Conservation (phyloP, 345 rosid species). For the Gossypioides kirkii region DNA sequence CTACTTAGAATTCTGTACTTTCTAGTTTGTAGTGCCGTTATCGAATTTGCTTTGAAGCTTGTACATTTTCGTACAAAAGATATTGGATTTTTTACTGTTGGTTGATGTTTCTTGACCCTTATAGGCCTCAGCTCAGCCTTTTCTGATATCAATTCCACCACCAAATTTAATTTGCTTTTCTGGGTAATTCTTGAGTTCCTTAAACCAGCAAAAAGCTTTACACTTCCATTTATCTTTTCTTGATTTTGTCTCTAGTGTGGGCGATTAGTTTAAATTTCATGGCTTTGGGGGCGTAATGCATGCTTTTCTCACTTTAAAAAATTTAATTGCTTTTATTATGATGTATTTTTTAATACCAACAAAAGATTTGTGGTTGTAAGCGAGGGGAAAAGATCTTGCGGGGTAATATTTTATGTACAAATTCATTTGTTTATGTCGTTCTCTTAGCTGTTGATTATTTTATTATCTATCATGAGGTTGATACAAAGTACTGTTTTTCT, state of each 20-base stretch:
- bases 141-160: neutral
- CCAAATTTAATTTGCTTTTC: neutral
- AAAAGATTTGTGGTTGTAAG: neutral
- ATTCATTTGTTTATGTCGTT: neutral
- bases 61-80: neutral
- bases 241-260: neutral
- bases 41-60: conserved; percentile 7
- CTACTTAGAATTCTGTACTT: neutral
- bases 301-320: neutral
- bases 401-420: neutral
- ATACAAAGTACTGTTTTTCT: neutral
- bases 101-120: neutral
- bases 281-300: neutral
- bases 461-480: neutral
- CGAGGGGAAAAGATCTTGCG: neutral
- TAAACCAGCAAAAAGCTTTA: neutral
- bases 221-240: neutral
- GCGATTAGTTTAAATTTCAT: neutral
- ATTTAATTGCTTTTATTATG: neutral
- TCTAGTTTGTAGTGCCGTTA: conserved; percentile 3
- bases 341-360: neutral
- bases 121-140: neutral
- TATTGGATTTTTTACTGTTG: neutral
- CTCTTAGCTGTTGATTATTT: neutral
- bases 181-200: neutral